Base-by-base conservation (phyloP, 169 alveolate species). In the Plasmodium inui region DNA sequence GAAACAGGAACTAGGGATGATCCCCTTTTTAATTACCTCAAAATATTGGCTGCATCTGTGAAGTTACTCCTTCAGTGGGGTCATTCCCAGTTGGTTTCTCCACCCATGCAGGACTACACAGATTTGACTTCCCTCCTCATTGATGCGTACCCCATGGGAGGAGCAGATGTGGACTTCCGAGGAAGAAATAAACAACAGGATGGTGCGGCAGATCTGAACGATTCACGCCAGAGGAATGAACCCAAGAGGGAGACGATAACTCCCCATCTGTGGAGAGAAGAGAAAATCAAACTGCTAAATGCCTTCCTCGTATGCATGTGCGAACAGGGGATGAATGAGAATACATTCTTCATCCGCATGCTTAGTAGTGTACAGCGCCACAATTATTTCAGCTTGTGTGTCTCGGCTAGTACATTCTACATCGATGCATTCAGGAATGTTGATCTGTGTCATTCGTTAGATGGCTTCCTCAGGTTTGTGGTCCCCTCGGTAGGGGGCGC, bases 341-440 rank as follows among this genome's bases (percentile, higher is more conserved):
- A 78, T 7, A 88, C 72, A 2, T 88, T 76, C 70, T 79, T 88
- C 46, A 12, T 88, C 55, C 80, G 94, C 78, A 78, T 88, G 88
- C 26, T 88, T 26, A 55, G 72, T 61, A 78, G 46, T 61, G 57
- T 55, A 46, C 22, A 73, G 12, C 19, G 70, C 44, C 32, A 78
- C 44, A 78, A 88, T 61, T 78, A 88, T 61, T 88, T 88, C 81
- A 61, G 81, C 61, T 61, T 88, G 61, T 88, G 81, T 5, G 19
- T 88, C 80, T 88, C 82, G 4, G 88, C 88, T 53, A 22, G 57
- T n/a, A 76, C 83, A 0, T 79, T 88, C 72, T 88, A 78, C 32
- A 88, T 88, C 39, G 94, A 88, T 61, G 81, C 28, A 12, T 88
- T 88, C 70, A 88, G 82, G 82, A 61, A 79, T 19, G 81, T 78